Conservation (phyloP, 1,139 yeast genomes). For the Candida glucosophila region DNA sequence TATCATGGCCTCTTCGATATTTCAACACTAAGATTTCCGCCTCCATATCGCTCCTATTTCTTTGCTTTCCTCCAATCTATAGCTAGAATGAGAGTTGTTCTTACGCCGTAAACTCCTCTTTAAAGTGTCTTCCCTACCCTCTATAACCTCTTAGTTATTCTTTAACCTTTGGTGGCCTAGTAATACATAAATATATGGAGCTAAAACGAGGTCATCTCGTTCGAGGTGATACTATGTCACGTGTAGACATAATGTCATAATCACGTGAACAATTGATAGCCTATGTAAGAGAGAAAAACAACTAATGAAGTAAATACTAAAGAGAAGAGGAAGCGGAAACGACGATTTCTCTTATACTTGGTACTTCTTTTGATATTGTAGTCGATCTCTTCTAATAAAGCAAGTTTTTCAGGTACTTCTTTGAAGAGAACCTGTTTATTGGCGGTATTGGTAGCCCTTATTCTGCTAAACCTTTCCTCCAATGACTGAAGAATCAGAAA, state of each 20-base stretch:
- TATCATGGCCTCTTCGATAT: conserved; percentile 1
- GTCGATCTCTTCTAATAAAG: conserved; percentile 25
- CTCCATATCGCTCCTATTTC: conserved; percentile 1
- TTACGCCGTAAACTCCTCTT: too few species aligned
- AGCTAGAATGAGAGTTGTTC: too few species aligned
- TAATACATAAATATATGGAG: too few species aligned
- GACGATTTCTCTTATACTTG: conserved; percentile 1
- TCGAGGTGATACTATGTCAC: too few species aligned
- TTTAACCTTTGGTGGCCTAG: too few species aligned
- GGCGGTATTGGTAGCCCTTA: conserved; percentile 16
- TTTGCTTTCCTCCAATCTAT: not conserved
- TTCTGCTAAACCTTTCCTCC: conserved; percentile 19
- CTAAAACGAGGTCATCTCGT: too few species aligned
- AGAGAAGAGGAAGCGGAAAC: not conserved
- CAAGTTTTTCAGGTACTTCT: conserved; percentile 23
- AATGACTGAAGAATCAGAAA: conserved; percentile 17
- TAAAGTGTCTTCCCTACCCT: too few species aligned
- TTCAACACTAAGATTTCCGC: conserved; percentile 1
- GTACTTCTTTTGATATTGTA: conserved; percentile 14
- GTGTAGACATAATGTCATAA: too few species aligned
- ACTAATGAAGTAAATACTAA: not conserved
- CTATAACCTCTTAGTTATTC: too few species aligned
- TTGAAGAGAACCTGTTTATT: conserved; percentile 19
- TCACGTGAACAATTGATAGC: too few species aligned
- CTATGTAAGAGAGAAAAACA: too few species aligned